These are phyloP conservation scores for Blastobotrys terrestris DNA, from an alignment of 805 yeast species.

Conservation along the genomic window DNA sequence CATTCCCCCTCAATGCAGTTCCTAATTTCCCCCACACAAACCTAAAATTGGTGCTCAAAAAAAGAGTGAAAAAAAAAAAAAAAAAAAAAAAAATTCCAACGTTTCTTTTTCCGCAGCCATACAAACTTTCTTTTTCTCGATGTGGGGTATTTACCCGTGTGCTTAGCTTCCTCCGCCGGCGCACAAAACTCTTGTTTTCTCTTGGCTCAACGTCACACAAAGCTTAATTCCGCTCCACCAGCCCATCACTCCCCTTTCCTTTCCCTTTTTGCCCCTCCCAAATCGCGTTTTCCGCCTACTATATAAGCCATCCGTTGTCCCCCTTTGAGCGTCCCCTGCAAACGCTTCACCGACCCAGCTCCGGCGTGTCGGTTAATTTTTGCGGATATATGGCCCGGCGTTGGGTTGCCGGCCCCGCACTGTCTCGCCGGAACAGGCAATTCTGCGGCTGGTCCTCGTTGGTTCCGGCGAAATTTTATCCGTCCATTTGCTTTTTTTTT, in stretches of 20 bases:
- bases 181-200: not conserved
- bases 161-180: not conserved
- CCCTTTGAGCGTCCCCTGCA: no score
- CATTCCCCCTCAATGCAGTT: no score
- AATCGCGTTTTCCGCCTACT: no score
- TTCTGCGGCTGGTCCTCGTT: not conserved
- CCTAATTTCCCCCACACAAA: no score
- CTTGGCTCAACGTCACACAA: not conserved
- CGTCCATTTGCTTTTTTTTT: not conserved
- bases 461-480: not conserved
- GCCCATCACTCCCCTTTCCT: no score
- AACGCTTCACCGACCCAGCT: not conserved
- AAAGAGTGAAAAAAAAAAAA: no score
- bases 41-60: no score
- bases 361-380: not conserved
- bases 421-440: not conserved
- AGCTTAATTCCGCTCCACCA: not conserved
- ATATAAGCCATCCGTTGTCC: no score
- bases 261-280: no score
- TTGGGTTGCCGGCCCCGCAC: not conserved
- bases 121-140: not conserved
- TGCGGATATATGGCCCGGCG: not conserved
- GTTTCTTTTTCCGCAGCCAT: not conserved
- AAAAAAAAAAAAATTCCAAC: no score
- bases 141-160: not conserved